Percentiles rank a stretch among this genome's conserved stretches.
Conservation (phyloP, 495 filamentous ascomycete species). For the Penicillium daleae region DNA sequence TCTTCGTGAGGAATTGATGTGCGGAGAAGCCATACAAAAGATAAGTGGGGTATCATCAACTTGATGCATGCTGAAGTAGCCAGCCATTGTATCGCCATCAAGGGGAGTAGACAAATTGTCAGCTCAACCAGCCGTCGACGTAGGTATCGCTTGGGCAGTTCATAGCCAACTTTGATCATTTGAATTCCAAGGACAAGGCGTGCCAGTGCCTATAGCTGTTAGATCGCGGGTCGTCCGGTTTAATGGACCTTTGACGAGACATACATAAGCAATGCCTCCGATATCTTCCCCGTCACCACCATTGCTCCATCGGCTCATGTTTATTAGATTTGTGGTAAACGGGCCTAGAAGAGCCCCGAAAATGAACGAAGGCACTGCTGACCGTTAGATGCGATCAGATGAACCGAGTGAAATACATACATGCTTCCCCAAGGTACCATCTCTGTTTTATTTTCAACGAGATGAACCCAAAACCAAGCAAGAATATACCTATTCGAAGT, state of each 20-base stretch:
- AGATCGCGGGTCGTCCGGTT: background rate
- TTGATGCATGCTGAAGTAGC: constrained; percentile 41
- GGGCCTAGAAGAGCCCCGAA: constrained; percentile 54
- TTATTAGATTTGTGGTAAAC: constrained; percentile 50
- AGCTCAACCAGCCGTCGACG: constrained; percentile 32
- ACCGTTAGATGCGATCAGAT: constrained; percentile 7
- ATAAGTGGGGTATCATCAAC: constrained; percentile 38
- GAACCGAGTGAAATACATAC: constrained; percentile 38
- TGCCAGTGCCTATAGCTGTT: constrained; percentile 40
- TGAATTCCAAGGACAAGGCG: constrained; percentile 60
- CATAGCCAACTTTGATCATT: constrained; percentile 44
- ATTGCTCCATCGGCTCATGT: constrained; percentile 46
- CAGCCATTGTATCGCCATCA: constrained; percentile 45
- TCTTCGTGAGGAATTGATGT: background rate
- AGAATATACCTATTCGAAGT: constrained; percentile 31
- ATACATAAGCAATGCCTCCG: constrained; percentile 50
- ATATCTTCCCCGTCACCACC: constrained; percentile 39
- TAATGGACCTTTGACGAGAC: background rate
- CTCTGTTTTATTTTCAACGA: constrained; percentile 56
- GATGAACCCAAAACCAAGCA: constrained; percentile 49
- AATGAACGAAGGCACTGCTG: constrained; percentile 54
- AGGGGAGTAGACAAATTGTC: constrained; percentile 43
- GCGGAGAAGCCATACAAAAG: constrained; percentile 29
- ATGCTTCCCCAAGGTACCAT: constrained; percentile 62
- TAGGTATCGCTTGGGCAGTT: constrained; percentile 41